Percentiles rank a stretch among this genome's conserved stretches.
phyloP scores from a whole-genome alignment of 2,329 filamentous ascomycete species.

The Sporothrix humicola region DNA sequence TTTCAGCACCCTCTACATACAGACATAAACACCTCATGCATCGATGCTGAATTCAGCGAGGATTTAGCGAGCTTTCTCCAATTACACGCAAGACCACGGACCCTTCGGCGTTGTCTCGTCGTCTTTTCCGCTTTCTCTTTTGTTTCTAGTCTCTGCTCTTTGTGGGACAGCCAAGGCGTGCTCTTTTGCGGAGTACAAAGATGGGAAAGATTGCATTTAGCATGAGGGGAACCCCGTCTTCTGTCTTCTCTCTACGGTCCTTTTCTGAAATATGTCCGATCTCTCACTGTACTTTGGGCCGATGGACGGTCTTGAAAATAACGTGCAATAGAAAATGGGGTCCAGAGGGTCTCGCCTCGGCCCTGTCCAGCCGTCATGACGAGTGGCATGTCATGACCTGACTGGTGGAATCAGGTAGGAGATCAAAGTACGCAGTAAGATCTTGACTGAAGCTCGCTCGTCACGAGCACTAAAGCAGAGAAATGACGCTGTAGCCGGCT shows the following conservation, averaged over 20 bases:
- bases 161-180: not conserved
- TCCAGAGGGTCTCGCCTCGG: not conserved
- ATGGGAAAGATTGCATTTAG: constrained; percentile 15
- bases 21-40: not conserved
- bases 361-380: constrained; percentile 12
- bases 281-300: not conserved
- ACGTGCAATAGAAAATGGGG: not conserved
- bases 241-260: not conserved
- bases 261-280: not conserved
- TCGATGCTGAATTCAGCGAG: constrained; percentile 25
- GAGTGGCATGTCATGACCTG: constrained; percentile 10
- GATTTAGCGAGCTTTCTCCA: constrained; percentile 26
- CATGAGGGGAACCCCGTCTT: not conserved
- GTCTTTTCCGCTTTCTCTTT: too few relatives aligned
- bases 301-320: not conserved
- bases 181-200: not conserved
- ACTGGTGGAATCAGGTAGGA: constrained; percentile 27
- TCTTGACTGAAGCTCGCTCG: not conserved
- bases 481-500: constrained; percentile 23
- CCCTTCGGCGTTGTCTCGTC: not conserved
- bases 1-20: too few relatives aligned
- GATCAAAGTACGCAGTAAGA: not conserved
- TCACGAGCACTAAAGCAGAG: not conserved
- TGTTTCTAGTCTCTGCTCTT: not conserved
- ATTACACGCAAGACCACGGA: constrained; percentile 14